Conservation (phyloP, 2,329 filamentous ascomycete species). For the Pyrenophora seminiperda region DNA sequence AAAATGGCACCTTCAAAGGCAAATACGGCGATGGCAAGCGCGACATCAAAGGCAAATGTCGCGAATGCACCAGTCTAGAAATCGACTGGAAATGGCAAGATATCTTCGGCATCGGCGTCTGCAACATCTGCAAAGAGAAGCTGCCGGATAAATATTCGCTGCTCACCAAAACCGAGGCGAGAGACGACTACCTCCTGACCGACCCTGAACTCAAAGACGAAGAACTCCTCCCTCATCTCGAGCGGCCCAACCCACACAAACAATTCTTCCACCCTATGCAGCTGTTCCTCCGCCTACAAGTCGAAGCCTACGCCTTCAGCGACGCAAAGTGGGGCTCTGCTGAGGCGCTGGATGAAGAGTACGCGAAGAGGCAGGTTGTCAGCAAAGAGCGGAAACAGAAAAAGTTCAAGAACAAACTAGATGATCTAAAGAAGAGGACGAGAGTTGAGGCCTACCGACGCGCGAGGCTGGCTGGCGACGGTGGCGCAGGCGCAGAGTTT, state of each 20-base stretch:
- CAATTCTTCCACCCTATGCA: conserved; percentile 99
- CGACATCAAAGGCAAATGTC: conserved; percentile 70
- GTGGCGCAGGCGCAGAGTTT: conserved; percentile 59
- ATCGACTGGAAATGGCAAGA: conserved; percentile 97
- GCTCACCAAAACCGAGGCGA: conserved; percentile 94
- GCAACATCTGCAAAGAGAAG: conserved; percentile 85
- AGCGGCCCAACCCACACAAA: conserved; percentile 92
- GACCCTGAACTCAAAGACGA: conserved; percentile 92
- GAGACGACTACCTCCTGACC: conserved; percentile 92
- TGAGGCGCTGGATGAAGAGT: conserved; percentile 86
- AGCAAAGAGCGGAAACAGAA: conserved; percentile 86
- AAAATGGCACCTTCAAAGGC: conserved; percentile 38
- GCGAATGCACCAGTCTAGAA: conserved; percentile 81
- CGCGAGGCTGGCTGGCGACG: conserved; percentile 49
- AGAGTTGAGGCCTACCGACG: conserved; percentile 86
- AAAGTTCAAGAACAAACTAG: conserved; percentile 87
- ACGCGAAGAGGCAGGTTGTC: conserved; percentile 75
- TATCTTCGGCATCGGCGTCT: conserved; percentile 75
- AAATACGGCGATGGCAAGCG: conserved; percentile 43
- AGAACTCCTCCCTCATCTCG: conserved; percentile 83
- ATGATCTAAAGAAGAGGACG: conserved; percentile 91
- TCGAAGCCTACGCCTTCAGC: conserved; percentile 89
- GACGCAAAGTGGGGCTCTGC: conserved; percentile 86
- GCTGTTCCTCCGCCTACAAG: conserved; percentile 89
- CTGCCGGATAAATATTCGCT: conserved; percentile 91